Evolutionary conservation across 495 filamentous ascomycete genomes (phyloP), one percentile per base, ranked within the genome.

Genomic region (Cladorrhinum samala): DNA sequence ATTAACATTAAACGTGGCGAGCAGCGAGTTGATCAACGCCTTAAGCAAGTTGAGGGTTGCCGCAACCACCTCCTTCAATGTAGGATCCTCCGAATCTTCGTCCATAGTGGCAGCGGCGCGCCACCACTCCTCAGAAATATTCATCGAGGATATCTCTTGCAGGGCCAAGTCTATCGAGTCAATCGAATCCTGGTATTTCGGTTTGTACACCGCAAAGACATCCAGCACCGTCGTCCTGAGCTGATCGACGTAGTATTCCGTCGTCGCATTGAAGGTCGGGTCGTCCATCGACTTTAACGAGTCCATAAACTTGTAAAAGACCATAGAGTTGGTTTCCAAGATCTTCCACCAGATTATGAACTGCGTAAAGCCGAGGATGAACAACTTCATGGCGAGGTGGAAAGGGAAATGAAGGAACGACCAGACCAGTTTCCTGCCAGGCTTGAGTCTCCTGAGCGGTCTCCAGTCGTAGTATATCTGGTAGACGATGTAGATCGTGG

Each of bases 161-260:
- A 68, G 45, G 2, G 53, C 56, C n/a, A 57, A 43, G 5, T 58
- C 46, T n/a, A 69, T 46, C 13, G 59, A 52, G 2, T 56, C 23
- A 1, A 46, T 0, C 0, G 63, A 58, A 8, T 61, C 57, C 0
- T 24, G 1, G 24, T 58, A 66, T 13, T 46, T 46, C 3, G 64
- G 64, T 2, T 43, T 52, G 24, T 67, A 71, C 37, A 60, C 42
- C 20, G 51, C n/a, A 13, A 67, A 56, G 50, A 67, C 60, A 0
- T 54, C 45, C n/a, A 48, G 11, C 6, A 71, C 19, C 0, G 60
- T 50, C 1, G 38, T n/a, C 9, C 57, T 57, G 3, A 59, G 37
- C 1, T 43, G 16, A 24, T 46, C 14, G 21, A 49, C 30, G 16
- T 57, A 30, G 37, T 19, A 45, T 0, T 24, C n/a, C 0, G 49